These are phyloP conservation scores for Cupressus sempervirens DNA, from an alignment of 75 land plant genomes.

Conservation along the genomic window DNA sequence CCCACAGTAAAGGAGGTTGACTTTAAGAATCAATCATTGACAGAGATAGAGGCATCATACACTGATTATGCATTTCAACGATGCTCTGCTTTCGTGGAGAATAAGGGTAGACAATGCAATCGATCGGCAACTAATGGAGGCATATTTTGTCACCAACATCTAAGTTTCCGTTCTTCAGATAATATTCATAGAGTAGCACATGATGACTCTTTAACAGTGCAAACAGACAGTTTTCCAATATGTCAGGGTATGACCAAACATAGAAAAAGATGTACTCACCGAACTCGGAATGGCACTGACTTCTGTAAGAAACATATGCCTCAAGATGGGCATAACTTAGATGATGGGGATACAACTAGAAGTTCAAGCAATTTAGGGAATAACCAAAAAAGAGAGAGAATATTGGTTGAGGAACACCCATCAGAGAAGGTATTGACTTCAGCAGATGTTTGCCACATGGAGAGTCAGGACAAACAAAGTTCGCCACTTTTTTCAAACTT, in stretches of 20 bases:
- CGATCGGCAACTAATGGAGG: slow-evolving; percentile 70
- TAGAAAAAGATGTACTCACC: slow-evolving; percentile 66
- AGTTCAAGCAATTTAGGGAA: neutral
- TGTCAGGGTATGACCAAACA: slow-evolving; percentile 78
- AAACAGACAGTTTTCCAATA: slow-evolving; percentile 21
- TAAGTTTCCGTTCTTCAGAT: slow-evolving; percentile 27
- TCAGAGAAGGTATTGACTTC: neutral
- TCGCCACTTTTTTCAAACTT: neutral
- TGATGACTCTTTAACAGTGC: slow-evolving; percentile 11
- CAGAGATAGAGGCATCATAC: neutral
- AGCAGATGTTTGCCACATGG: neutral
- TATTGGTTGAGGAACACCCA: neutral
- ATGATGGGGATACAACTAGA: neutral
- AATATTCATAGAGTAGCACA: slow-evolving; percentile 21
- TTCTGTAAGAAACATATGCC: slow-evolving; percentile 74
- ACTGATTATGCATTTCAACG: slow-evolving; percentile 23
- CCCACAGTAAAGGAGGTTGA: slow-evolving; percentile 4
- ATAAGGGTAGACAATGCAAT: slow-evolving; percentile 70
- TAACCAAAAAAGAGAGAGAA: neutral
- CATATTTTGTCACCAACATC: slow-evolving; percentile 66
- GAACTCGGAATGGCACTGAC: slow-evolving; percentile 50
- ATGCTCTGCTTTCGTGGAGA: slow-evolving; percentile 55
- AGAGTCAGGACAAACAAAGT: neutral
- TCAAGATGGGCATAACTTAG: slow-evolving; percentile 2
- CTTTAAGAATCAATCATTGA: slow-evolving; percentile 4